phyloP scores from a whole-genome alignment of 768 basidiomycete genomes.

The Rhizopogon vinicolor region DNA sequence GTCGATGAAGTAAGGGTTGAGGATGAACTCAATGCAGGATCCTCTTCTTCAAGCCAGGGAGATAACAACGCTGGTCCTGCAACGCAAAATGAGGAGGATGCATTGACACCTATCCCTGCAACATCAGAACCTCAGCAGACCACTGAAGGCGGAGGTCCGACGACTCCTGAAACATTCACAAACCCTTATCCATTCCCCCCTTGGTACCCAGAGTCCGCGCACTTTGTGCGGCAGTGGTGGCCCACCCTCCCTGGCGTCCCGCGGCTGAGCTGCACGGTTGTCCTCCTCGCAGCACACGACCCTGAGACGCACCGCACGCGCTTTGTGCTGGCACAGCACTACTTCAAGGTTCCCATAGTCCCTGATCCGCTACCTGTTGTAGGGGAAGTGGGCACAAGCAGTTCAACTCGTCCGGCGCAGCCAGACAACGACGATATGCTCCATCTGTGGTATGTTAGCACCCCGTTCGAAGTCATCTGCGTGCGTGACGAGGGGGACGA shows the following conservation, averaged over 20 bases:
- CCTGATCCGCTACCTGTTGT: constrained; percentile 13
- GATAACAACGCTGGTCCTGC: background rate
- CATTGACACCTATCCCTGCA: constrained; percentile 1
- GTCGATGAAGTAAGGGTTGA: constrained; percentile 8
- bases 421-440: constrained; percentile 51
- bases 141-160: background rate
- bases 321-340: constrained; percentile 71
- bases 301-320: constrained; percentile 52
- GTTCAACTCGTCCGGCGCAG: constrained; percentile 1
- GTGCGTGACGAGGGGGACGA: constrained; percentile 42
- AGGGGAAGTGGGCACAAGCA: constrained; percentile 3
- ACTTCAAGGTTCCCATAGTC: constrained; percentile 64
- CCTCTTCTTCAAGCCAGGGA: constrained; percentile 3
- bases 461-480: constrained; percentile 69
- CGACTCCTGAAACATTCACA: constrained; percentile 17
- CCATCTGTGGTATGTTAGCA: constrained; percentile 66
- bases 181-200: constrained; percentile 66
- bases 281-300: constrained; percentile 61
- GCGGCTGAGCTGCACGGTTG: constrained; percentile 66
- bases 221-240: constrained; percentile 83
- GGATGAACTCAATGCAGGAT: constrained; percentile 3
- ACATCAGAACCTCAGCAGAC: constrained; percentile 4
- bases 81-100: background rate
- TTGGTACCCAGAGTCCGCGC: constrained; percentile 71
- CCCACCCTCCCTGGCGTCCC: constrained; percentile 61